These are phyloP conservation scores for Cryphonectria radicalis DNA, from an alignment of 2,329 filamentous ascomycete genomes.

Conservation along the genomic window DNA sequence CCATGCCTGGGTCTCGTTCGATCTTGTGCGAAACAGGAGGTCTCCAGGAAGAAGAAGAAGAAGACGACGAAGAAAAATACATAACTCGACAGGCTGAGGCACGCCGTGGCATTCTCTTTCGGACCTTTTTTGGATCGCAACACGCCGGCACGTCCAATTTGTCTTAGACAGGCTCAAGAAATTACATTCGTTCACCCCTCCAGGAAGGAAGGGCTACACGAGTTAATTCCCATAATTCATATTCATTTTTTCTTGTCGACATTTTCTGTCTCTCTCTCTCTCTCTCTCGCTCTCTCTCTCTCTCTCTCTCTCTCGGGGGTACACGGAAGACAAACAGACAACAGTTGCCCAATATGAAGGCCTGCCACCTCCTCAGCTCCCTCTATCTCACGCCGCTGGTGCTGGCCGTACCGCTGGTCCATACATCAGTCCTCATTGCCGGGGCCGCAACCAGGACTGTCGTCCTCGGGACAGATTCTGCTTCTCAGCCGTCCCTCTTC, in stretches of 20 bases:
- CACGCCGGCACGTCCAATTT: conserved; percentile 18
- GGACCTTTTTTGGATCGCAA: neutral
- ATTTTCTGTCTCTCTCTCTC: no score
- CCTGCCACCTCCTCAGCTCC: conserved; percentile 19
- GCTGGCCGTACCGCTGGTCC: conserved; percentile 13
- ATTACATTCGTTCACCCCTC: neutral
- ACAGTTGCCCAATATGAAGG: conserved; percentile 25
- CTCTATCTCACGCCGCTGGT: conserved; percentile 21
- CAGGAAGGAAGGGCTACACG: neutral
- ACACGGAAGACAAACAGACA: neutral
- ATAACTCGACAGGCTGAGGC: neutral
- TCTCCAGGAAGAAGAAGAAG: neutral
- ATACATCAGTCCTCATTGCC: conserved; percentile 7
- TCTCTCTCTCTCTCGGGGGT: neutral
- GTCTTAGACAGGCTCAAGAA: conserved; percentile 20
- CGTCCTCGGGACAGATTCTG: neutral
- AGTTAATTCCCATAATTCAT: neutral
- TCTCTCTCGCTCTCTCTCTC: neutral
- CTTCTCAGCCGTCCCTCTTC: neutral
- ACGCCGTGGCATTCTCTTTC: neutral
- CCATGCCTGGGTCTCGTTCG: neutral
- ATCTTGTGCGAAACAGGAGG: neutral
- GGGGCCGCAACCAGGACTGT: conserved; percentile 14
- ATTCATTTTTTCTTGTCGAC: neutral
- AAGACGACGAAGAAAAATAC: neutral